phyloP scores from a whole-genome alignment of 345 rosid species.

The Abelmoschus esculentus region DNA sequence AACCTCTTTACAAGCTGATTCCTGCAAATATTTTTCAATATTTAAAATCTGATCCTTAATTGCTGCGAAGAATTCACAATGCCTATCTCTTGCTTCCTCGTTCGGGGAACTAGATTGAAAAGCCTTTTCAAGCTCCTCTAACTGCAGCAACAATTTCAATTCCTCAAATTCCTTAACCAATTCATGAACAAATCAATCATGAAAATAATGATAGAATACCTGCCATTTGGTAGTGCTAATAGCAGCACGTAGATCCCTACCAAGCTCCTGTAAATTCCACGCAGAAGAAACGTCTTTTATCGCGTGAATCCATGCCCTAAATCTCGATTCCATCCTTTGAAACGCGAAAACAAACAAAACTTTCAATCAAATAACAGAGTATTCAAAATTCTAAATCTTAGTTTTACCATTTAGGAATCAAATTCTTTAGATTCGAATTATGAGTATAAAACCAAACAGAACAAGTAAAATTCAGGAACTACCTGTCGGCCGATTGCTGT shows the following conservation, averaged over 20 bases:
- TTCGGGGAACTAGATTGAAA: constrained; percentile 44
- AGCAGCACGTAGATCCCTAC: constrained; percentile 51
- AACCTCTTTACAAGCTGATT: constrained; percentile 41
- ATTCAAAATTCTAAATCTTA: constrained; percentile 1
- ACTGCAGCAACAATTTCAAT: constrained; percentile 34
- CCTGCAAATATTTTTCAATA: constrained; percentile 43
- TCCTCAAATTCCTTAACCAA: neutral
- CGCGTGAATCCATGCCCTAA: constrained; percentile 69
- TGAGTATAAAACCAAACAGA: too few relatives aligned
- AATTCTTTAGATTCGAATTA: too few relatives aligned
- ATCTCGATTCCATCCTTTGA: constrained; percentile 79
- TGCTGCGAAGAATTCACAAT: constrained; percentile 56
- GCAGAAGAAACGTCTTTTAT: constrained; percentile 37
- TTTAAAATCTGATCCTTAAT: constrained; percentile 47
- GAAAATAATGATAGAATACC: constrained; percentile 21
- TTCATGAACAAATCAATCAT: neutral
- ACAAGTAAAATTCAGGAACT: neutral
- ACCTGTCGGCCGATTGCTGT: constrained; percentile 95
- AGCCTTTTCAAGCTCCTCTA: constrained; percentile 77
- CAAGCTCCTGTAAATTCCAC: constrained; percentile 63
- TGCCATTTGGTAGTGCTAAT: constrained; percentile 92
- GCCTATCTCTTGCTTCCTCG: constrained; percentile 58
- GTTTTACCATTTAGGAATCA: neutral
- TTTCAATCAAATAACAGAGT: neutral
- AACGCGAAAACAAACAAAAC: neutral